Evolutionary conservation across 1,139 yeast genomes (phyloP), one percentile per base, ranked within the genome.

Genomic region (Suhomyces yuchorum): DNA sequence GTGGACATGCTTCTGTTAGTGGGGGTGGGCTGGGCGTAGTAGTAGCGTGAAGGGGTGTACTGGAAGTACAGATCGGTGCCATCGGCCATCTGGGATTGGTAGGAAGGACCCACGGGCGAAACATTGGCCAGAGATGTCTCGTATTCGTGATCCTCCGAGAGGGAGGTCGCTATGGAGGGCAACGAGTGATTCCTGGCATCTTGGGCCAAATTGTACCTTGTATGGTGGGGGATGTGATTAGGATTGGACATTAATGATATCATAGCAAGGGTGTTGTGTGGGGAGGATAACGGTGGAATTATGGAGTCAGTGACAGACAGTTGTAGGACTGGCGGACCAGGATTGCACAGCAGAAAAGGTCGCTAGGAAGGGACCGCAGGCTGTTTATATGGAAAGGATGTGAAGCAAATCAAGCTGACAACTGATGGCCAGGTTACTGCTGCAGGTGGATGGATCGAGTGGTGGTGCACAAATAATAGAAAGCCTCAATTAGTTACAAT

Each of bases 191-290:
- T 37, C 20, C 33, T 14, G 14, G 36, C 7, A 17, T 33, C 42
- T 11, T 18, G 26, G 15, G 37, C 41, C 28, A 46, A 14, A 11
- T 22, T 17, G 28, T 38, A 37, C 43, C 42, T 15, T n/a, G 15
- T 19, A 5, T 33, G 19, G 40, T 46, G 37, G 15, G 43, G 30
- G 17, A 22, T 34, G 43, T 38, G 35, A 40, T 19, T 32, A 24
- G 23, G 40, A 41, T 41, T 35, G 28, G 49, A 43, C 49, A 47
- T 47, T 47, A 47, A 47, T 11, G 49, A 47, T 39, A 47, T 15
- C 49, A 47, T 47, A 32, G 35, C 46, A 32, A 14, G 19, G n/a
- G 3, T 8, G 15, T 26, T 24, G 24, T 37, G 41, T 24, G 34
- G 18, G 41, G 23, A 35, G 9, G 12, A 26, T 9, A 24, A 42